Percentiles rank a stretch among this genome's conserved stretches.
These are phyloP conservation scores for Dujonia santamariae DNA, from an alignment of 1,139 yeast species.

Conservation along the genomic window DNA sequence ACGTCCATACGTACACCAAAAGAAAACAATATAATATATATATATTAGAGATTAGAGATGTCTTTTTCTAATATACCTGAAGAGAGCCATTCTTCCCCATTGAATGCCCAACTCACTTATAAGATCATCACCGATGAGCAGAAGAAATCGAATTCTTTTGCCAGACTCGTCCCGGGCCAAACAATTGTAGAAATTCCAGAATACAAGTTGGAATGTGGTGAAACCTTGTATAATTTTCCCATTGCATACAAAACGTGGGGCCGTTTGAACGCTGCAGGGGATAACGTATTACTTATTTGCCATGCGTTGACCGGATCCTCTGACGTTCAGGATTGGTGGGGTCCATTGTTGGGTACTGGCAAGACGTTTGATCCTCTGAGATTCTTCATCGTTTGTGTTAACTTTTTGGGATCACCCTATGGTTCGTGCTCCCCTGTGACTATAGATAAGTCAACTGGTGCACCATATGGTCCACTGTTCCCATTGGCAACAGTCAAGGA, in stretches of 20 bases:
- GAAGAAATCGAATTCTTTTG: conserved; percentile 58
- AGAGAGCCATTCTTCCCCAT: too few species aligned
- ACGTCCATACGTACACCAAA: neutral
- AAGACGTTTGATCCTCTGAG: conserved; percentile 89
- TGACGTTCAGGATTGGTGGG: conserved; percentile 99
- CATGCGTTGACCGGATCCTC: conserved; percentile 96
- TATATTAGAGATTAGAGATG: too few species aligned
- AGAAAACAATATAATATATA: too few species aligned
- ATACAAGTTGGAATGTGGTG: conserved; percentile 79
- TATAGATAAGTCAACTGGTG: conserved; percentile 66
- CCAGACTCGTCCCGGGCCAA: conserved; percentile 75
- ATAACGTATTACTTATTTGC: conserved; percentile 82
- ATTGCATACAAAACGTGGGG: conserved; percentile 98
- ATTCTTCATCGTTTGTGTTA: conserved; percentile 81
- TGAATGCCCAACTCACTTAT: conserved; percentile 14
- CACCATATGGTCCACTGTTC: conserved; percentile 88
- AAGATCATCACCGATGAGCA: conserved; percentile 46
- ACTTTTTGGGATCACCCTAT: conserved; percentile 92
- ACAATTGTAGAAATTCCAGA: conserved; percentile 77
- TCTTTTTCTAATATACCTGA: too few species aligned
- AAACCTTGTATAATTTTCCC: conserved; percentile 67
- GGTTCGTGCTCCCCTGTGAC: conserved; percentile 94
- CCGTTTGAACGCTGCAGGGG: conserved; percentile 56
- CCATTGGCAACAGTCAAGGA: conserved; percentile 91
- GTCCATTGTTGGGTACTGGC: conserved; percentile 83